Evolutionary conservation across 2,329 filamentous ascomycete species (phyloP), one percentile per base, ranked within the genome.

Genomic region (Neoarthrinium moseri): DNA sequence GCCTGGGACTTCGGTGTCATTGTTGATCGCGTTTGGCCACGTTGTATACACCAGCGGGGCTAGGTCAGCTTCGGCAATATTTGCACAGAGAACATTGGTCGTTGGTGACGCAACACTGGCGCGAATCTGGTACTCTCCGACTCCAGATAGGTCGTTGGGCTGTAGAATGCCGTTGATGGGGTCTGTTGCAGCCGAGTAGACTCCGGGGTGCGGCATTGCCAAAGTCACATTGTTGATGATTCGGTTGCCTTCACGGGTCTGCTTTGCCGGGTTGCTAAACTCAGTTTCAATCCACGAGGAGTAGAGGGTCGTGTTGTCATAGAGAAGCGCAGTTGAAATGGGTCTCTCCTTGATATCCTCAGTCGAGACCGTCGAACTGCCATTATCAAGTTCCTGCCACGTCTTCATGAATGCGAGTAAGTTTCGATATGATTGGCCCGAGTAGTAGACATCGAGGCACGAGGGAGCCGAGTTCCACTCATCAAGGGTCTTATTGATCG

Each of bases 211-310:
- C 0, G 89, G 89, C 77, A 91, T 85, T 0, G 87, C 86, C 53
- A 91, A 73, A 0, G 85, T 87, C 21, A 90, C 80, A 51, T 91
- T 91, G 60, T 91, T 88, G 56, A 92, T 70, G 29, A 86, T 73
- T 21, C 86, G 73, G 0, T 70, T 66, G 43, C 79, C 62, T 10
- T 71, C 59, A 4, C 71, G 59, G 4, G 75, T 84, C 0, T 72
- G 67, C 4, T 67, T 62, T 0, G 72, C 71, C 15, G 83, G 75
- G 45, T 88, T 71, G 26, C 73, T 66, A 7, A 73, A 66, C 2
- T 74, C 56, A 0, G 65, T 70, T 46, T 86, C 74, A 29, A 91
- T 81, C 88, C 88, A 94, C 2, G 80, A 73, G 0, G 81, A 84
- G 2, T 68, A 74, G 45, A 91, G 71, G 0, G 86, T 90, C 0